A percentile compares a stretch with the other conserved stretches of the same genome.
phyloP scores from a whole-genome alignment of 768 basidiomycete genomes.

The Hericium coralloides region DNA sequence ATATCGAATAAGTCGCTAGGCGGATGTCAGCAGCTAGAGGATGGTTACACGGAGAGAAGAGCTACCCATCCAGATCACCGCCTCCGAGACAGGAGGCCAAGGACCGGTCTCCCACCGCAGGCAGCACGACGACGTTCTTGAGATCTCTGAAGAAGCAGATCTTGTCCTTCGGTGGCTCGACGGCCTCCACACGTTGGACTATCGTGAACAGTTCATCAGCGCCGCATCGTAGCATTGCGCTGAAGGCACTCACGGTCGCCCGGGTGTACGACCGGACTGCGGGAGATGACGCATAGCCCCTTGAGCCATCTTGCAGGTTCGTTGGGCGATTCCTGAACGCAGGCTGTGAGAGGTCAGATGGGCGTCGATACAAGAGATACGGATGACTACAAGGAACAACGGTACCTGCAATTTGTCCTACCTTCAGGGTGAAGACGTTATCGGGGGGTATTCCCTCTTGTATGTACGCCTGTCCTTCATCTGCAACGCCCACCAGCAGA shows the following conservation, averaged over 20 bases:
- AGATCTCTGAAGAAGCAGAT: slow-evolving; percentile 14
- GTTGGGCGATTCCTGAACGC: slow-evolving; percentile 4
- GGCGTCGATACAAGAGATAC: not conserved
- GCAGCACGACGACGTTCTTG: slow-evolving; percentile 21
- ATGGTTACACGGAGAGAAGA: not conserved
- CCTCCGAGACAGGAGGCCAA: slow-evolving; percentile 63
- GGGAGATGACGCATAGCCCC: slow-evolving; percentile 16
- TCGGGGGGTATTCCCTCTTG: slow-evolving; percentile 4
- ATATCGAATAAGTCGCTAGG: slow-evolving; percentile 59
- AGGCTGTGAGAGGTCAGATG: not conserved
- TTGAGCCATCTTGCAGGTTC: not conserved
- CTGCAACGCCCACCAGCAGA: slow-evolving; percentile 72
- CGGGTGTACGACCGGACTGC: slow-evolving; percentile 25
- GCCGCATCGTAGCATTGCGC: not conserved
- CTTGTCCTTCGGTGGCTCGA: slow-evolving; percentile 17
- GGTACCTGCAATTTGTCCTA: slow-evolving; percentile 7
- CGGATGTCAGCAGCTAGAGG: not conserved
- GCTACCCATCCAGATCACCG: slow-evolving; percentile 72
- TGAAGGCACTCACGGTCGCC: slow-evolving; percentile 20
- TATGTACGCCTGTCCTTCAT: slow-evolving; percentile 65
- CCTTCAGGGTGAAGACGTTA: slow-evolving; percentile 3
- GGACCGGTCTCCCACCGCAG: slow-evolving; percentile 30
- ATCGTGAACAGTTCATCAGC: not conserved
- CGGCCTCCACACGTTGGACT: slow-evolving; percentile 20
- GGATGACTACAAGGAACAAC: not conserved